phyloP scores from a whole-genome alignment of 2,329 filamentous ascomycete species.

The Gaeumannomyces sp. region DNA sequence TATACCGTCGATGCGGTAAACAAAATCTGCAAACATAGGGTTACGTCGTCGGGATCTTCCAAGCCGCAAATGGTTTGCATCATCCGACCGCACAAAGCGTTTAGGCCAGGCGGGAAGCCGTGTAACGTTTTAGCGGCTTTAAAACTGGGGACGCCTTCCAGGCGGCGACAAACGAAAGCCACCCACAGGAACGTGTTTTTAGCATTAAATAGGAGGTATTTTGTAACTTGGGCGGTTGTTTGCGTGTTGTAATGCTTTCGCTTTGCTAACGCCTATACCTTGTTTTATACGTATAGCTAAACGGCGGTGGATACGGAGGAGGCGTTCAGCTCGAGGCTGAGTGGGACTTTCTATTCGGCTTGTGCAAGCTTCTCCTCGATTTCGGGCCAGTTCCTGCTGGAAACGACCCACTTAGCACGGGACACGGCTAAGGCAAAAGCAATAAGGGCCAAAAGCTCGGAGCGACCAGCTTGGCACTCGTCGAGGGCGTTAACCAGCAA shows the following conservation, averaged over 20 bases:
- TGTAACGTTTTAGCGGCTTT: background rate
- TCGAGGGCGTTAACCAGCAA: slow-evolving; percentile 42
- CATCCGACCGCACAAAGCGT: slow-evolving; percentile 32
- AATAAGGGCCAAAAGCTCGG: slow-evolving; percentile 31
- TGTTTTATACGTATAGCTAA: slow-evolving; percentile 27
- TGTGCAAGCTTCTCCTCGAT: slow-evolving; percentile 25
- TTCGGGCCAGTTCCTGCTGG: slow-evolving; percentile 34
- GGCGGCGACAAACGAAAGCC: background rate
- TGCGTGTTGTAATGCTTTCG: background rate
- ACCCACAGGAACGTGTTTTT: slow-evolving; percentile 6
- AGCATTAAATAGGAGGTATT: background rate
- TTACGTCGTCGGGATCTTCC: slow-evolving; percentile 8
- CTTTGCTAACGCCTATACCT: slow-evolving; percentile 15
- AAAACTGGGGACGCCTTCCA: background rate
- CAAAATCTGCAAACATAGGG: no score
- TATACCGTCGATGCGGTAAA: no score
- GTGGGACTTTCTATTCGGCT: slow-evolving; percentile 16
- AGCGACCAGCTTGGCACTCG: slow-evolving; percentile 29
- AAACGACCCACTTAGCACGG: slow-evolving; percentile 35
- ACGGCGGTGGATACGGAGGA: slow-evolving; percentile 28
- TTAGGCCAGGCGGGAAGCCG: background rate
- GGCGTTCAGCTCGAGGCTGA: slow-evolving; percentile 12
- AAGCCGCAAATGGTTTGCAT: slow-evolving; percentile 24
- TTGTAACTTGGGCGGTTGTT: no score
- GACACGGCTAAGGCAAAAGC: slow-evolving; percentile 14